Percentiles rank a stretch among this genome's conserved stretches.
Conservation (phyloP, 108 stramenopile genomes). For the Nannochloropsis granulata region DNA sequence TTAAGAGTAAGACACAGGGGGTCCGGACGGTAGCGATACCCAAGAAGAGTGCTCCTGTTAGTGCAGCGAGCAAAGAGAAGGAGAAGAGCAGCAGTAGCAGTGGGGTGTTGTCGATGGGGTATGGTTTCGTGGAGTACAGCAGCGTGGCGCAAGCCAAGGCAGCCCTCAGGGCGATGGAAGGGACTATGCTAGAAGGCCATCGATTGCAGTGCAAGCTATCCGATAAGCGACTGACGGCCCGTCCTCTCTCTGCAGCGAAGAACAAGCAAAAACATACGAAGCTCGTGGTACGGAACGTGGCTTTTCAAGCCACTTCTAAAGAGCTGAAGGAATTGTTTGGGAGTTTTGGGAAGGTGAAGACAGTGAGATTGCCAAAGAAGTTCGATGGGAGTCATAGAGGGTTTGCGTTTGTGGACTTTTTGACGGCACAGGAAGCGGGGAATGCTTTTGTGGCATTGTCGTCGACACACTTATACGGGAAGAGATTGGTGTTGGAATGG, state of each 20-base stretch:
- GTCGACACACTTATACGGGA: constrained; percentile 88
- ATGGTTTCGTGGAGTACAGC: constrained; percentile 91
- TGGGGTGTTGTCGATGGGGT: constrained; percentile 67
- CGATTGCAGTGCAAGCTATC: constrained; percentile 69
- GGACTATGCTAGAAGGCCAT: constrained; percentile 74
- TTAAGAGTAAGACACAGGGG: constrained; percentile 34
- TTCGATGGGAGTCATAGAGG: constrained; percentile 90
- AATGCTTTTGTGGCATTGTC: constrained; percentile 65
- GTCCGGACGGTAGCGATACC: constrained; percentile 76
- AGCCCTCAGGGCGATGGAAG: constrained; percentile 62
- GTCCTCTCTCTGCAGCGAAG: constrained; percentile 9
- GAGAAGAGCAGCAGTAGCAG: constrained; percentile 2
- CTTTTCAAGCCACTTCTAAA: constrained; percentile 76
- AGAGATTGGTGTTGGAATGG: constrained; percentile 94
- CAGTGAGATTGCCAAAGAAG: constrained; percentile 90
- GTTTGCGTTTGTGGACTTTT: constrained; percentile 93
- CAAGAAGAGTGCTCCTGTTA: constrained; percentile 35
- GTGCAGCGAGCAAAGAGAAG: constrained; percentile 29
- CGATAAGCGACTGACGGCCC: constrained; percentile 37
- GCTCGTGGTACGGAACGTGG: constrained; percentile 86
- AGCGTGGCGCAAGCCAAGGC: constrained; percentile 47
- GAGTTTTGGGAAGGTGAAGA: constrained; percentile 68
- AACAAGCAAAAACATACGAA: constrained; percentile 50
- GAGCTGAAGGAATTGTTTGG: constrained; percentile 76
- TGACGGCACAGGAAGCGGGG: constrained; percentile 70